phyloP scores from a whole-genome alignment of 2,329 filamentous ascomycete species.

The Paraphoma sp. region DNA sequence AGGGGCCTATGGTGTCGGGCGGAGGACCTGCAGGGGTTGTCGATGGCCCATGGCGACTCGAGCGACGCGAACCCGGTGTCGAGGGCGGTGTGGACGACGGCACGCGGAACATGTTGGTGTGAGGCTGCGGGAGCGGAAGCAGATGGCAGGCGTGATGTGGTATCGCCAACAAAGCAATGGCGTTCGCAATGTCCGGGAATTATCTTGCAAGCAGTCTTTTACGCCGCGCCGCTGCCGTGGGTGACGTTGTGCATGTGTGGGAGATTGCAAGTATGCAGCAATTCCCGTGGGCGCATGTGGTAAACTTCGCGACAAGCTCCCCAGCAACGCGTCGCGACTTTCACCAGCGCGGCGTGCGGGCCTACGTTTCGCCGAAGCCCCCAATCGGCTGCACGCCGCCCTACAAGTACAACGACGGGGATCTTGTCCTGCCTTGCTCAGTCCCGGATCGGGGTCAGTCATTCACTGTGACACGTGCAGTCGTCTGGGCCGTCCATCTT shows the following conservation, averaged over 20 bases:
- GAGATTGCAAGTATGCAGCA: constrained; percentile 2
- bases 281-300: constrained; percentile 20
- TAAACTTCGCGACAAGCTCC: constrained; percentile 20
- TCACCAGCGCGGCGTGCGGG: constrained; percentile 7
- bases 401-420: neutral
- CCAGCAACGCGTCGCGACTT: constrained; percentile 18
- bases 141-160: constrained; percentile 4
- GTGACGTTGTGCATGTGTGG: neutral
- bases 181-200: constrained; percentile 1
- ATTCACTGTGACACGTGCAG: neutral
- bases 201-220: neutral
- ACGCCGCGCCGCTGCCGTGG: neutral
- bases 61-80: constrained; percentile 38
- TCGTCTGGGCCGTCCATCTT: neutral
- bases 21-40: constrained; percentile 65
- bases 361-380: constrained; percentile 1
- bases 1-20: constrained; percentile 55
- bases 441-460: neutral
- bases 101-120: constrained; percentile 44
- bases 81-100: constrained; percentile 44
- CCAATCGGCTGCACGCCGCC: neutral
- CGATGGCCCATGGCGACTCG: constrained; percentile 52
- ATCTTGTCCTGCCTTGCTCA: neutral
- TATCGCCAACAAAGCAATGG: constrained; percentile 12
- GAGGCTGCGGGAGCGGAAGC: neutral